phyloP scores from a whole-genome alignment of 1,284 basidiomycete genomes.

The Singerocomus inundabilis region DNA sequence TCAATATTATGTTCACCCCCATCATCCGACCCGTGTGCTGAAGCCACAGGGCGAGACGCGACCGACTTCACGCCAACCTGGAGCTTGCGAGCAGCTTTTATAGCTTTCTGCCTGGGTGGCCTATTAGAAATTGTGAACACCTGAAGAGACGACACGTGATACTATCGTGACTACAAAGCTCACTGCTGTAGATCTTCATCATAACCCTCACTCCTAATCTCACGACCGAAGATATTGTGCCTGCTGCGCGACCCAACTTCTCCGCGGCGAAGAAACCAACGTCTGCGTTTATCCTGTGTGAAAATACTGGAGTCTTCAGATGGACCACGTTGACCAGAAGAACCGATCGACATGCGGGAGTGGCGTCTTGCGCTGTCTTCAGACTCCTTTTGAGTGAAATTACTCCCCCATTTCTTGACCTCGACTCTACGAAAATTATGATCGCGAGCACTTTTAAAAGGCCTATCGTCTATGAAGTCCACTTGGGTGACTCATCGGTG shows the following conservation, averaged over 20 bases:
- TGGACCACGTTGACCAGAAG: slow-evolving; percentile 3
- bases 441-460: slow-evolving; percentile 7
- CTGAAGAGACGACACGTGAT: not conserved
- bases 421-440: not conserved
- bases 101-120: not conserved
- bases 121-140: slow-evolving; percentile 14
- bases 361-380: slow-evolving; percentile 3
- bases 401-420: slow-evolving; percentile 10
- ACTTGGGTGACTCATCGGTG: slow-evolving; percentile 13
- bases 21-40: slow-evolving; percentile 4
- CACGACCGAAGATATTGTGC: not conserved
- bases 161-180: slow-evolving; percentile 1
- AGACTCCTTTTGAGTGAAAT: slow-evolving; percentile 5
- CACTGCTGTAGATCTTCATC: slow-evolving; percentile 9
- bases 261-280: slow-evolving; percentile 21
- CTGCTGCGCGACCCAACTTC: slow-evolving; percentile 4
- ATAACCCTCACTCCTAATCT: not conserved
- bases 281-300: slow-evolving; percentile 17
- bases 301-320: not conserved
- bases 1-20: slow-evolving; percentile 1
- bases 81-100: slow-evolving; percentile 12
- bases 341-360: slow-evolving; percentile 27
- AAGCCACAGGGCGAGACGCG: not conserved
- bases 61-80: slow-evolving; percentile 13
- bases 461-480: slow-evolving; percentile 1